Conservation (phyloP, 2,329 filamentous ascomycete genomes). For the Neofusicoccum sp. region DNA sequence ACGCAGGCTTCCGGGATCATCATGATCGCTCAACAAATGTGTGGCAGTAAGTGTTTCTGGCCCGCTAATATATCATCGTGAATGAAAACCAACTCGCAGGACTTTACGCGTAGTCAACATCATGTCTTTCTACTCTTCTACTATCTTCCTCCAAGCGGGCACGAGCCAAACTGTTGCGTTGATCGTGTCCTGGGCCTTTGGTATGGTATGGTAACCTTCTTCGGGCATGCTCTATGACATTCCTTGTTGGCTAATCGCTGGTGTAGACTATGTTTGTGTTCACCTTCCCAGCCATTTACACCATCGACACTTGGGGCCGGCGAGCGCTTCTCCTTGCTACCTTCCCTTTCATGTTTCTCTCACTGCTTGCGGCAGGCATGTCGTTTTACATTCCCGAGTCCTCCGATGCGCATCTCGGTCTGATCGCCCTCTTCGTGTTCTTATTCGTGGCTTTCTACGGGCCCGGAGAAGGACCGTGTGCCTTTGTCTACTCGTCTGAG, state of each 20-base stretch:
- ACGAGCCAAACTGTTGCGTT: constrained; percentile 42
- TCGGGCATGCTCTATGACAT: neutral
- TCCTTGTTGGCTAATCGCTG: neutral
- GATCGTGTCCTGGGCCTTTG: constrained; percentile 58
- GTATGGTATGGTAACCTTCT: constrained; percentile 36
- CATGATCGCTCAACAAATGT: constrained; percentile 69
- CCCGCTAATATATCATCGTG: too few relatives aligned
- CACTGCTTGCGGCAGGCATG: constrained; percentile 48
- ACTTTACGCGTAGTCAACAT: constrained; percentile 33
- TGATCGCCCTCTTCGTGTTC: constrained; percentile 57
- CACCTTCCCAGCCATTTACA: constrained; percentile 58
- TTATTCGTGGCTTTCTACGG: constrained; percentile 50
- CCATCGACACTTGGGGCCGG: constrained; percentile 55
- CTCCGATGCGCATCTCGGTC: constrained; percentile 42
- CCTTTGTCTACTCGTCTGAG: constrained; percentile 67
- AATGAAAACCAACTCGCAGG: neutral
- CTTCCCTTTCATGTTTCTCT: constrained; percentile 52
- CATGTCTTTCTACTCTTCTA: constrained; percentile 53
- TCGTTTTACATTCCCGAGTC: constrained; percentile 51
- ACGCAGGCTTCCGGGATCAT: constrained; percentile 74
- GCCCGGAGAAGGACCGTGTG: constrained; percentile 54
- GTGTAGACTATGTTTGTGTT: constrained; percentile 53
- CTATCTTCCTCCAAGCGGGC: constrained; percentile 50
- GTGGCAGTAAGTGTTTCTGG: constrained; percentile 37
- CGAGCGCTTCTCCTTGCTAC: constrained; percentile 50